Evolutionary conservation across 2,329 filamentous ascomycete genomes (phyloP), one percentile per base, ranked within the genome.

Genomic region (Corinectria fuckeliana): DNA sequence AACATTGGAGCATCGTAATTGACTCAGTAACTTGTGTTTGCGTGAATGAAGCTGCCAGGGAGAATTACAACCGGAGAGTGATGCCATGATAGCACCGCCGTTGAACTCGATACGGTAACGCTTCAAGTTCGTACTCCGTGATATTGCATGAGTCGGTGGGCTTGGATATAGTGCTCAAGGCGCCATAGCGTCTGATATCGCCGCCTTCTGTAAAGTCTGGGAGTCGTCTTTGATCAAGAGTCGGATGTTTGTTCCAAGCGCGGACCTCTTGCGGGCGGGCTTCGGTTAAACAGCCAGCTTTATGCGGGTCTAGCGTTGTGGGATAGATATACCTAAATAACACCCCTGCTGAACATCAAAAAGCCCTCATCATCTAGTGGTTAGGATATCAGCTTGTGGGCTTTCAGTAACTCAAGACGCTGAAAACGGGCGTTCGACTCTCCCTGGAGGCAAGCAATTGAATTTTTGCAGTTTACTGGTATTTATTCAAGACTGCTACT

Each of bases 391-490:
- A 55, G 50, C 50, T 60, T 60, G 49, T 57, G 51, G 52, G n/a
- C n/a, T n/a, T 51, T 32, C 32, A 32, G 32, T 3, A 34, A 6
- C 3, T 16, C 34, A 41, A 59, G 32, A 6, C 56, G 42, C 50
- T 55, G 56, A 44, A 60, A 60, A 60, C 58, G 21, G 42, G 34
- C 38, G 58, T 60, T 60, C 58, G 52, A 60, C 42, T 60, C 58
- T 62, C 60, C 58, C 52, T 64, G 58, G 66, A 55, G 61, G 64
- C 64, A 66, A 42, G 34, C 5, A 1, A 16, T 45, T 51, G 14
- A 5, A 16, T 60, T 65, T 61, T 62, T 42, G 28, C 3, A 1
- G 5, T 7, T 7, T 38, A n/a, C 7, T 38, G 34, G 13, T 8
- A 38, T 38, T 38, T n/a, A 7, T 38, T 38, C 16, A 8, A 7